Evolutionary conservation across 257 asterid genomes (phyloP), one percentile per base, ranked within the genome.

Genomic region (Datura wrightii): DNA sequence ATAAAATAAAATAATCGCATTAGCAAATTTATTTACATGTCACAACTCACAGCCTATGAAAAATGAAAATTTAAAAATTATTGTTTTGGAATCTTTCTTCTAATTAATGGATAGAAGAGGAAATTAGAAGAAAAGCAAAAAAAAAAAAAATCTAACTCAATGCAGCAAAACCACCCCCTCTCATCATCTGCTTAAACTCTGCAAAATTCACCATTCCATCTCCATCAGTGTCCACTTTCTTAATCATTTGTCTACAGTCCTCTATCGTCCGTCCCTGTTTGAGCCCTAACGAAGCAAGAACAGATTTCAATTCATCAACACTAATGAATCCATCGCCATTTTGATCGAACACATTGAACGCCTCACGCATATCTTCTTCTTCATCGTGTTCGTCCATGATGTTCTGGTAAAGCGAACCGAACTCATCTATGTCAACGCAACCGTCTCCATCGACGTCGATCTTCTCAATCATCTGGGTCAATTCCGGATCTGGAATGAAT

Each of bases 151-250:
- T 14, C 63, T 78, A 78, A 78, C 15, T 82, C 55, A 91, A 84
- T 0, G 91, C 87, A 55, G 90, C 91, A 80, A 89, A 91, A 7
- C 91, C 92, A 19, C 92, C 94, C 8, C 91, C 94, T 89, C 92
- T 91, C 97, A 93, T 91, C 97, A 93, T 93, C 86, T 89, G 88
- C 89, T 90, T 91, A 85, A 93, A 93, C 92, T 93, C 96, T 0
- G 66, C 44, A 50, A 91, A 92, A 80, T 92, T 53, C 6, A 92
- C 96, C 90, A 85, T 87, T 0, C 96, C 97, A 70, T 93, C 93
- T 2, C 93, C 94, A 48, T 93, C 94, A 0, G 82, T 91, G 52
- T 91, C 97, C 31, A 93, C 94, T 85, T 88, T 90, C 87, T 79
- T 91, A 5, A 93, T 93, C 97, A 93, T 93, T 85, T 62, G 87